Percentiles rank a stretch among this genome's conserved stretches.
These are phyloP conservation scores for Leccinum longicurvipes DNA, from an alignment of 768 basidiomycete genomes.

Conservation along the genomic window DNA sequence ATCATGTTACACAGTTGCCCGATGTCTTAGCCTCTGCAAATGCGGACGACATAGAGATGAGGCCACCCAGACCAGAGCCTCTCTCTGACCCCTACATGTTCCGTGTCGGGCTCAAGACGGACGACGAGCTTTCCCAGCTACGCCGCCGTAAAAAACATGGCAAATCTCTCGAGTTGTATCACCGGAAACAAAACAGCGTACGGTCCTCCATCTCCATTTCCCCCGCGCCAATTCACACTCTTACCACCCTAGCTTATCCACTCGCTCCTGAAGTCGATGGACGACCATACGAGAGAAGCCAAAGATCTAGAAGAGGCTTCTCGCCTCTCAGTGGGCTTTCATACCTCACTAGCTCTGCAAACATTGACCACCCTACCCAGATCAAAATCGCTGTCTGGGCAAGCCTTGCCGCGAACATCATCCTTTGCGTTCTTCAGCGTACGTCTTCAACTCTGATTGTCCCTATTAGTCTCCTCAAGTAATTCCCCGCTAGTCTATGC, in stretches of 20 bases:
- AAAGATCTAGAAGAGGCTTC: constrained; percentile 61
- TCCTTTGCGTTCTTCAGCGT: constrained; percentile 72
- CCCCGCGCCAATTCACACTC: not conserved
- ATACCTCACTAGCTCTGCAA: not conserved
- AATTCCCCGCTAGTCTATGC: constrained; percentile 70
- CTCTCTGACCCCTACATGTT: constrained; percentile 65
- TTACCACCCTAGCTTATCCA: constrained; percentile 63
- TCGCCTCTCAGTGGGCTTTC: constrained; percentile 57
- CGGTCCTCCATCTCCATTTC: constrained; percentile 16
- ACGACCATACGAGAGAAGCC: constrained; percentile 83
- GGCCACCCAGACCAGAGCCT: constrained; percentile 31
- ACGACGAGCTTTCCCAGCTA: constrained; percentile 60
- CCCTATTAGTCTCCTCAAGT: not conserved
- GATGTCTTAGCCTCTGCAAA: not conserved
- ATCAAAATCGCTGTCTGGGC: constrained; percentile 87
- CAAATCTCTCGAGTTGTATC: constrained; percentile 63
- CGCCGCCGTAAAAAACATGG: constrained; percentile 55
- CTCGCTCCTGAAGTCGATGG: constrained; percentile 89
- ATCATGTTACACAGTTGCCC: not conserved
- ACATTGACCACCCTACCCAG: constrained; percentile 34
- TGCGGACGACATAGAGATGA: constrained; percentile 38
- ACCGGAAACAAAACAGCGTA: constrained; percentile 71
- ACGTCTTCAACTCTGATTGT: not conserved
- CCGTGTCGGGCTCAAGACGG: constrained; percentile 55
- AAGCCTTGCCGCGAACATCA: constrained; percentile 74